Conservation (phyloP, 129 eudicot species). For the Flaveria linearis region DNA sequence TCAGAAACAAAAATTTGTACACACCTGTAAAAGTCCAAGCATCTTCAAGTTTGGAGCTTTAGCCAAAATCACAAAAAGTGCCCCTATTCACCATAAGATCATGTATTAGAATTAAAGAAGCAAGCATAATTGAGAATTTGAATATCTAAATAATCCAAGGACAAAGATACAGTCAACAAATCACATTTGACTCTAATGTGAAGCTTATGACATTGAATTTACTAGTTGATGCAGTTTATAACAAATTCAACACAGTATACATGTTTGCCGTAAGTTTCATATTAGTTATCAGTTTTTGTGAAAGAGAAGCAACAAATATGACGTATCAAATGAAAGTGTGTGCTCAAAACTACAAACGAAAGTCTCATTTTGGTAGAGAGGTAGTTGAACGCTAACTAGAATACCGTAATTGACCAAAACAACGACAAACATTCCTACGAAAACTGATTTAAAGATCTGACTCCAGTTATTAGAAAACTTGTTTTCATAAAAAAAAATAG, state of each 20-base stretch:
- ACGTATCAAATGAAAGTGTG: not conserved
- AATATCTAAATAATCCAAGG: not conserved
- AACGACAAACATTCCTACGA: not conserved
- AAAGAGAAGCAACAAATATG: not conserved
- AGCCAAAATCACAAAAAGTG: conserved; percentile 74
- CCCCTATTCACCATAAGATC: conserved; percentile 59
- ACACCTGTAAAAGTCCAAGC: conserved; percentile 95
- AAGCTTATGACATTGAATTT: not conserved
- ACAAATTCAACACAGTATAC: not conserved
- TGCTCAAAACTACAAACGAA: not conserved
- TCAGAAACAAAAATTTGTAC: not conserved
- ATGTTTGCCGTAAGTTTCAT: not conserved
- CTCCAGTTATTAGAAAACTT: not conserved
- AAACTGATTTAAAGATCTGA: not conserved
- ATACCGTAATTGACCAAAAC: not conserved
- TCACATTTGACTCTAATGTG: not conserved
- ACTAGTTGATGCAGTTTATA: not conserved
- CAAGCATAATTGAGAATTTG: conserved; percentile 2
- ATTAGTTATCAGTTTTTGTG: not conserved
- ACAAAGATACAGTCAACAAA: conserved; percentile 6
- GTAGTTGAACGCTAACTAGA: not conserved
- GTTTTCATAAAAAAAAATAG: not conserved
- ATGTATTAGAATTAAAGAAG: conserved; percentile 18
- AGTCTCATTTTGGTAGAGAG: not conserved
- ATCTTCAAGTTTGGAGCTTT: conserved; percentile 87